Base-by-base conservation (phyloP, 768 basidiomycete genomes). In the Sutorius australiensis region DNA sequence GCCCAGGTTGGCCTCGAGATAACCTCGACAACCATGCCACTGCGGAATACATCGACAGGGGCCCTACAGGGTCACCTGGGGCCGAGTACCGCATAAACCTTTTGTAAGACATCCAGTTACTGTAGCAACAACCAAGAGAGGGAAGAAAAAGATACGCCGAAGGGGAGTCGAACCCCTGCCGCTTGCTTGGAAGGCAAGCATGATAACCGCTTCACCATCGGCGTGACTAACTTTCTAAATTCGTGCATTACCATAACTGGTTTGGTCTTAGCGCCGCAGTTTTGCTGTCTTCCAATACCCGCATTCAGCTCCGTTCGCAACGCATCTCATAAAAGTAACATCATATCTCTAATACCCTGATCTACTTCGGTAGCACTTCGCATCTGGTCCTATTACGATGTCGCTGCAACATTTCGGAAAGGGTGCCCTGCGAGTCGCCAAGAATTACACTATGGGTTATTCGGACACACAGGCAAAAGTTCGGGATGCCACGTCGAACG, bases 361-460 rank as follows among this genome's bases (percentile, higher is more conserved):
- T 24, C 24, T 24, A 38, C 41, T 41, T 28, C 34, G 34, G 37
- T 44, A 33, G 46, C 46, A 16, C n/a, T 42, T 11, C 16, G 36
- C 49, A 41, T 52, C 33, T n/a, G 53, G 33, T 44, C 34, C 19
- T 31, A 3, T 33, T 39, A 40, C 57, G 36, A 76, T 76, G 76
- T 77, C 79, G 45, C 55, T 92, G 74, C 87, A 91, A 70, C 80
- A 89, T 62, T 85, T 92, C 71, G 89, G 88, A 61, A 92, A 90
- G 71, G 84, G 81, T 60, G 87, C 90, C 19, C 79, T 94, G 44
- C 83, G 94, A 48, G 88, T 92, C 33, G 89, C 91, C 43, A 97
- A 95, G 74, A 95, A 95, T 67, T 95, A 95, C 69, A 97, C 94
- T 50, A 93, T 92, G 62, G 89, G 90, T 36, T 99, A 98, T 73